A percentile compares a stretch with the other conserved stretches of the same genome.
Evolutionary conservation across 345 rosid species (phyloP).

Genomic region (Cardamine chenopodiifolia): DNA sequence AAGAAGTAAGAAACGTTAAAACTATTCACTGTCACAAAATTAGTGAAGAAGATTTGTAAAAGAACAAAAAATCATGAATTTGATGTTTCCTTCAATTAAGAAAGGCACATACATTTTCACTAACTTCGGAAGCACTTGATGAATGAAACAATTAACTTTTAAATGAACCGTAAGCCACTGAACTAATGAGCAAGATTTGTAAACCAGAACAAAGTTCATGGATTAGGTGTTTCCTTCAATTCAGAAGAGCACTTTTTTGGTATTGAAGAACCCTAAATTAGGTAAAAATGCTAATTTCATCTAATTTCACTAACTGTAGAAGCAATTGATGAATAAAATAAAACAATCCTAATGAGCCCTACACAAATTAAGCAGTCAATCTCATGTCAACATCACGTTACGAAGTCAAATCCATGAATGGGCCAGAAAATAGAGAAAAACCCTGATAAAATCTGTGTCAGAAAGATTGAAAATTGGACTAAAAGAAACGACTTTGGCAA

Average conservation of each 20-base stretch:
- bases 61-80: background rate
- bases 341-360: conserved; percentile 22
- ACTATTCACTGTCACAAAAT: background rate
- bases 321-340: conserved; percentile 20
- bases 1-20: background rate
- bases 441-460: background rate
- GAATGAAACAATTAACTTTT: background rate
- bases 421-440: background rate
- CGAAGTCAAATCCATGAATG: conserved; percentile 7
- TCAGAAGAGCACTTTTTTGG: background rate
- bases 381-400: conserved; percentile 27
- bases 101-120: background rate
- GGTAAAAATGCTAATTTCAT: background rate
- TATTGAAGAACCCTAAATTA: conserved; percentile 15
- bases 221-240: background rate
- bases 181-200: conserved; percentile 7
- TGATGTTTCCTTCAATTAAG: background rate
- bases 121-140: background rate
- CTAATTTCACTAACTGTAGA: background rate
- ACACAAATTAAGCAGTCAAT: background rate
- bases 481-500: conserved; percentile 1
- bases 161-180: background rate
- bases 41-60: background rate
- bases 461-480: background rate
- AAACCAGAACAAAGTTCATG: background rate